Percentiles rank a stretch among this genome's conserved stretches.
phyloP scores from a whole-genome alignment of 257 asterid species.

The Primulina eburnea region DNA sequence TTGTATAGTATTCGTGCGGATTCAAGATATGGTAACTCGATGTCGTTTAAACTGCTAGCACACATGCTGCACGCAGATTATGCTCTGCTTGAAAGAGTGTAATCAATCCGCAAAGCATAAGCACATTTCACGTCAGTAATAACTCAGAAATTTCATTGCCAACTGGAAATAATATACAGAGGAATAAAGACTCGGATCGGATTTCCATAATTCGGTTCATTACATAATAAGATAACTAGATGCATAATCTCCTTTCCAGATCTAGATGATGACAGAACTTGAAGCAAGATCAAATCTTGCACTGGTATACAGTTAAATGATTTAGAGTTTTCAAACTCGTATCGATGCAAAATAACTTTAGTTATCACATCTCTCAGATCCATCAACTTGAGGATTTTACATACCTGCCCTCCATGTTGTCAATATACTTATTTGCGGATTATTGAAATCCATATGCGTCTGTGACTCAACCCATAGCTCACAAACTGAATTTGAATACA shows the following conservation, averaged over 20 bases:
- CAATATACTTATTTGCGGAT: constrained; percentile 16
- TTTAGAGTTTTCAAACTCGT: constrained; percentile 14
- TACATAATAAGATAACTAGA: too few species aligned
- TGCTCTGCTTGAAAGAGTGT: too few species aligned
- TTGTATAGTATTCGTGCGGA: too few species aligned
- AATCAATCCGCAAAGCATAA: too few species aligned
- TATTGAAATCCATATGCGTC: neutral
- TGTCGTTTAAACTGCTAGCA: too few species aligned
- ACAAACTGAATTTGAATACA: neutral
- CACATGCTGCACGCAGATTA: too few species aligned
- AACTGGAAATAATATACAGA: too few species aligned
- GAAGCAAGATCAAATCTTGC: neutral
- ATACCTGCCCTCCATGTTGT: neutral
- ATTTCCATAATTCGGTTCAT: too few species aligned
- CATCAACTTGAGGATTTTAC: constrained; percentile 3
- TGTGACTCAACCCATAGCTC: neutral
- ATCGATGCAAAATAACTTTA: neutral
- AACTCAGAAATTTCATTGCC: too few species aligned
- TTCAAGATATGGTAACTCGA: too few species aligned
- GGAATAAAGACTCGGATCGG: too few species aligned
- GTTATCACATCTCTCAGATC: neutral
- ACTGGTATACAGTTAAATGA: neutral
- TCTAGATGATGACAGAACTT: neutral
- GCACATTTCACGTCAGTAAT: too few species aligned
- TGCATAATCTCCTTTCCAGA: neutral